Base-by-base conservation (phyloP, 2,329 filamentous ascomycete species). In the Aspergillus sp. region DNA sequence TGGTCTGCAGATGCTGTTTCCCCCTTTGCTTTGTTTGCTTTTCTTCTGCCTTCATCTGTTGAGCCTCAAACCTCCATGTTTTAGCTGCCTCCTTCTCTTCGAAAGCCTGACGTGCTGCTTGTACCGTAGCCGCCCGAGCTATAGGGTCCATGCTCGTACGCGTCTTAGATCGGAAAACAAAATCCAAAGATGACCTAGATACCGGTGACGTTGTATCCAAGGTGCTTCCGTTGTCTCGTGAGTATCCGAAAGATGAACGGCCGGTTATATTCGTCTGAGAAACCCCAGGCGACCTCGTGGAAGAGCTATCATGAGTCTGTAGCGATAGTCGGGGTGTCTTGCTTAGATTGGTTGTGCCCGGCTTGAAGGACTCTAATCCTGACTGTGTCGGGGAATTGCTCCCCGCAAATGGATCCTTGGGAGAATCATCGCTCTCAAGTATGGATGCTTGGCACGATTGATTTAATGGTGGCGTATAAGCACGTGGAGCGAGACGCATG, bases 1-100 rank as follows among this genome's bases (percentile, higher is more conserved):
- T 59, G 70, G 75, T 63, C 23, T 63, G 66, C 52, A 61, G 66
- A 36, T 69, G 64, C 51, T 70, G 70, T 60, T 80, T 83, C 60
- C 76, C 72, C 49, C 75, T 77, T 57, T 80, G 81, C 25, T 74
- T 75, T 27, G 72, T 72, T 53, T 77, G 73, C 57, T 67, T 82
- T 72, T 69, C 78, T 70, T 75, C 83, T 60, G 78, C 75, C 75
- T 75, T 83, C 59, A 77, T 69, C 50, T 77, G 80, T 57, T 84
- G 83, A 66, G 82, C 79, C 67, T 86, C 82, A 49, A 80, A 74
- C 65, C 84, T 84, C 53, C 77, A 80, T 57, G 80, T 80, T 66
- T 86, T 87, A 38, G 80, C 82, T 3, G 81, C 83, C 72, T 87
- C 83, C 64, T 84, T 84, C 64, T 86, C 83, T 60, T 84, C 79